phyloP scores from a whole-genome alignment of 2,329 filamentous ascomycete genomes.

The Teratosphaeria epicoccoides region DNA sequence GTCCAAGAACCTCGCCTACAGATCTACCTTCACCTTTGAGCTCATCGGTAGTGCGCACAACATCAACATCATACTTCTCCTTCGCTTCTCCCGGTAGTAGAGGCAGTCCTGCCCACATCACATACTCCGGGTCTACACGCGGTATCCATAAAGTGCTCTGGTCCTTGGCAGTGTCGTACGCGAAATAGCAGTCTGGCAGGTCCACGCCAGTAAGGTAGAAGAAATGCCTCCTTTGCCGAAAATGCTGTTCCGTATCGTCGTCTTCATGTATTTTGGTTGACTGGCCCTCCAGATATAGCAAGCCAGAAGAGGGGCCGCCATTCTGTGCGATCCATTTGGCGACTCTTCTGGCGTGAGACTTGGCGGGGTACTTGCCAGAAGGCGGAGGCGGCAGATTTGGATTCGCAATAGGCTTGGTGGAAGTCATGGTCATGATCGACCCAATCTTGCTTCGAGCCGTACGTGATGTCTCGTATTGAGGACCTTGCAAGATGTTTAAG shows the following conservation, averaged over 20 bases:
- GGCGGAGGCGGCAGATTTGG: constrained; percentile 25
- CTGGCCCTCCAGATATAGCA: constrained; percentile 82
- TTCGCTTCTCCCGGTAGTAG: constrained; percentile 65
- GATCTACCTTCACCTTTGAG: constrained; percentile 59
- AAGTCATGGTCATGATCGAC: neutral
- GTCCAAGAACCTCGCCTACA: constrained; percentile 35
- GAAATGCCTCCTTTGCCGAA: constrained; percentile 64
- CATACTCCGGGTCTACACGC: constrained; percentile 72
- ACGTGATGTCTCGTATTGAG: neutral
- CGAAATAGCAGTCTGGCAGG: constrained; percentile 68
- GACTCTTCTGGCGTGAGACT: constrained; percentile 76
- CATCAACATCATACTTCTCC: constrained; percentile 48
- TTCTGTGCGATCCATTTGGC: constrained; percentile 62
- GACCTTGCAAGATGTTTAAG: neutral
- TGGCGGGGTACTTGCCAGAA: constrained; percentile 62
- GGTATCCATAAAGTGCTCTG: constrained; percentile 85
- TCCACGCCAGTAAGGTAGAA: constrained; percentile 87
- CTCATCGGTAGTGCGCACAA: constrained; percentile 43
- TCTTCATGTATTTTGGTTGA: constrained; percentile 76
- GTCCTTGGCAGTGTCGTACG: constrained; percentile 67
- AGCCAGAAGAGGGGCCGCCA: constrained; percentile 53
- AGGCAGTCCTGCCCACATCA: constrained; percentile 94
- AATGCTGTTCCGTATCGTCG: constrained; percentile 71
- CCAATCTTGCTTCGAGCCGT: neutral
- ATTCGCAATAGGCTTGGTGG: constrained; percentile 23